Base-by-base conservation (phyloP, 352 stramenopile genomes). In the Globisporangium nunn region DNA sequence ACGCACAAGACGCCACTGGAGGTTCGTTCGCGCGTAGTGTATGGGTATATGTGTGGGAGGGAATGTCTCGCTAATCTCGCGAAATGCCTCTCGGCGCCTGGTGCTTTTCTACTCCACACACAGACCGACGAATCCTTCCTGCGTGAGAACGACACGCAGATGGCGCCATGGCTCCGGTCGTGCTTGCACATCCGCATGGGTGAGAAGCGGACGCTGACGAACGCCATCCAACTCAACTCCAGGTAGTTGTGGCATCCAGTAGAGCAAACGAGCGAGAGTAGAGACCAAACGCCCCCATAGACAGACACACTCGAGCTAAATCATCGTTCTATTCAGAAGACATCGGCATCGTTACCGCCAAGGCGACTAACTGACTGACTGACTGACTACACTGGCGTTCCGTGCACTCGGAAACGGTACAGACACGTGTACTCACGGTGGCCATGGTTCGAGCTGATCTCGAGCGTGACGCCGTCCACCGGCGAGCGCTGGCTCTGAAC, bases 361-460 rank as follows among this genome's bases (percentile, higher is more conserved):
- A 23, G 23, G 23, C 23, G 23, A 23, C 23, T 23, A 23, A 23
- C 23, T 23, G 23, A 23, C 23, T 23, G 23, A 23, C 23, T 23
- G 35, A 44, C 0, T n/a, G 17, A 7, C 59, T 44, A 66, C 40
- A 66, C 59, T 6, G 60, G 63, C 2, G 52, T 61, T 2, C 87
- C 87, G 54, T 95, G 81, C 29, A 96, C 84, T 33, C 82, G 68
- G 51, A 95, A 87, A n/a, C 88, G 87, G 72, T 96, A 96, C 7
- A 96, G 67, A 55, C 88, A 96, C 17, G 88, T 96, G 53, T 82
- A 96, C n/a, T 93, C 75, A 4, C 72, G 63, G 54, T 96, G 68
- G 44, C 86, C 88, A 61, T 96, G 71, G 61, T 96, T 96, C 17
- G 82, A 91, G 12, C 64, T 45, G 28, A 96, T 72, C 58, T 92